These are phyloP conservation scores for Dothistroma septosporum DNA, from an alignment of 2,329 filamentous ascomycete genomes.

Conservation along the genomic window DNA sequence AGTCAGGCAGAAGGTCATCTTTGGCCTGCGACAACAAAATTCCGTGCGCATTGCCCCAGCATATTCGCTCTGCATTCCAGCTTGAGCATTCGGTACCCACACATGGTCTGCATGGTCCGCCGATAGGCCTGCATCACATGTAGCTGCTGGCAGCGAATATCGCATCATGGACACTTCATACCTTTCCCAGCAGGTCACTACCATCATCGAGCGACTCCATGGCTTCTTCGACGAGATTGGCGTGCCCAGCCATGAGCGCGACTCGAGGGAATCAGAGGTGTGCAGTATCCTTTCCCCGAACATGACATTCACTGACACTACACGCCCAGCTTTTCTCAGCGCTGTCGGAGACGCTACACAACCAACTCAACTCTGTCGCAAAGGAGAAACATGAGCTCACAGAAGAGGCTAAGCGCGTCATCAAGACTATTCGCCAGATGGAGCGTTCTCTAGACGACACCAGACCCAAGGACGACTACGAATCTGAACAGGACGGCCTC, in stretches of 20 bases:
- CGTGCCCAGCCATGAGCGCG: conserved; percentile 87
- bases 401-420: conserved; percentile 82
- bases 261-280: conserved; percentile 85
- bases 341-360: conserved; percentile 85
- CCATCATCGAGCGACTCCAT: conserved; percentile 88
- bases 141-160: conserved; percentile 31
- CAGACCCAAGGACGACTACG: conserved; percentile 60
- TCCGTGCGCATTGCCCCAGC: not conserved
- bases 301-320: conserved; percentile 7
- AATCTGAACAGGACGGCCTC: conserved; percentile 63
- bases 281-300: conserved; percentile 24
- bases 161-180: conserved; percentile 79
- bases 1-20: not conserved
- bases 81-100: conserved; percentile 7
- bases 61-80: conserved; percentile 3
- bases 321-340: conserved; percentile 73
- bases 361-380: conserved; percentile 79
- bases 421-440: conserved; percentile 88
- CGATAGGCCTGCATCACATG: conserved; percentile 9
- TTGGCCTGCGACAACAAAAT: not conserved
- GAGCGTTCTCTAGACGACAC: conserved; percentile 80
- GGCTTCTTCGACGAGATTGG: conserved; percentile 97
- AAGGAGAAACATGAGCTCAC: conserved; percentile 86
- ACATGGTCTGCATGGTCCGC: conserved; percentile 17
- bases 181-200: conserved; percentile 90